These are phyloP conservation scores for Rhododendron kiyosumense DNA, from an alignment of 148 eudicot genomes.

Conservation along the genomic window DNA sequence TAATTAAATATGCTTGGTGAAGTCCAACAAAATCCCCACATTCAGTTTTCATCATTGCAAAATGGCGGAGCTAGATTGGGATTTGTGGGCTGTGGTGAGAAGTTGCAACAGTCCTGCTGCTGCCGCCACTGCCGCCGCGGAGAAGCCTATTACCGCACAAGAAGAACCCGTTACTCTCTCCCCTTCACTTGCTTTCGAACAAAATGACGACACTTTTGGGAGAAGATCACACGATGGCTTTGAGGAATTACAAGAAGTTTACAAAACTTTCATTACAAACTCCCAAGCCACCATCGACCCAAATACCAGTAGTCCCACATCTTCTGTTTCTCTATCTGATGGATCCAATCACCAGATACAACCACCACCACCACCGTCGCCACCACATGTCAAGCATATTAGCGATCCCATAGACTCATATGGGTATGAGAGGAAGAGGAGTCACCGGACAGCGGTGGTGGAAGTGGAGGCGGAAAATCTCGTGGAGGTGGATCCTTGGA, in stretches of 20 bases:
- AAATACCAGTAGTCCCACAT: neutral
- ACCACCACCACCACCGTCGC: neutral
- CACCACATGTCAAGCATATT: neutral
- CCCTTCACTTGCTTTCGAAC: neutral
- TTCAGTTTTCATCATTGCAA: neutral
- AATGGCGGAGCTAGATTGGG: constrained; percentile 8
- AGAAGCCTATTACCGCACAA: no score
- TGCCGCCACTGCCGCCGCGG: neutral
- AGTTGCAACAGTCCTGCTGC: neutral
- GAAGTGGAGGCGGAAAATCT: neutral
- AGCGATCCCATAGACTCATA: neutral
- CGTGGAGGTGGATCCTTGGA: neutral
- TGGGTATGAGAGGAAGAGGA: neutral
- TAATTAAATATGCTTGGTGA: neutral
- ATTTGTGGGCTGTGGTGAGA: constrained; percentile 7
- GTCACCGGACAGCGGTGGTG: neutral
- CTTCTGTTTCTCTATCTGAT: neutral
- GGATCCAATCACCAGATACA: neutral
- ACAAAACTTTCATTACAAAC: neutral
- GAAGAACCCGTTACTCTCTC: neutral
- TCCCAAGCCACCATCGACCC: neutral
- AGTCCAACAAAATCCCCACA: neutral
- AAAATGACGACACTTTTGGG: neutral
- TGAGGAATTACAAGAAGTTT: neutral
- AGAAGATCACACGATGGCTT: neutral